Conservation (phyloP, 2,329 filamentous ascomycete species). For the Blumeria graminis region DNA sequence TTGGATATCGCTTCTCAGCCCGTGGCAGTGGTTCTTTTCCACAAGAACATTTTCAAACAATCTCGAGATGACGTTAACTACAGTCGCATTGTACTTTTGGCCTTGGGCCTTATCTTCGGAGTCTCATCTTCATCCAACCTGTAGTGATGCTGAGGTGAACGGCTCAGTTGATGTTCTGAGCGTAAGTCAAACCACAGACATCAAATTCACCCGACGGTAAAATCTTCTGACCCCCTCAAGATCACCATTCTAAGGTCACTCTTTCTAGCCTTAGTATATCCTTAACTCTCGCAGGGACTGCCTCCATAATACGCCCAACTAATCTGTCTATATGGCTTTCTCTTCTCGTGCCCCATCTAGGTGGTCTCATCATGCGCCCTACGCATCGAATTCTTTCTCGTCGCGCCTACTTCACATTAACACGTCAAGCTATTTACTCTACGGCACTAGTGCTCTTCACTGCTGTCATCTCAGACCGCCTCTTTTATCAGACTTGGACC, state of each 20-base stretch:
- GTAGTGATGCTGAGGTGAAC: neutral
- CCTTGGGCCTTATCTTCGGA: slow-evolving; percentile 49
- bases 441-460: slow-evolving; percentile 34
- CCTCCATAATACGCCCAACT: slow-evolving; percentile 71
- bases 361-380: slow-evolving; percentile 19
- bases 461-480: slow-evolving; percentile 44
- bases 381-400: slow-evolving; percentile 2
- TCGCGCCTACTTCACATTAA: slow-evolving; percentile 24
- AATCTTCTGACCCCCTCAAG: neutral
- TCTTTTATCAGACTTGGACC: slow-evolving; percentile 68
- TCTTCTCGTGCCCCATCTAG: slow-evolving; percentile 31
- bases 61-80: slow-evolving; percentile 70
- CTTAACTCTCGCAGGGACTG: slow-evolving; percentile 52
- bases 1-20: slow-evolving; percentile 45
- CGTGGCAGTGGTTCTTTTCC: slow-evolving; percentile 94
- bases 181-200: neutral
- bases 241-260: neutral
- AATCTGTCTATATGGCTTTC: slow-evolving; percentile 68
- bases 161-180: neutral
- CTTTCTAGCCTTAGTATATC: slow-evolving; percentile 31
- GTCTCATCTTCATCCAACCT: neutral
- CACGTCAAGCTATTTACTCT: slow-evolving; percentile 40
- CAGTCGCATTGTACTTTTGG: slow-evolving; percentile 58
- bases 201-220: neutral
- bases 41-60: slow-evolving; percentile 87